Evolutionary conservation across 164 flowering plant genomes (phyloP), one percentile per base, ranked within the genome.

Genomic region (Aristolochia contorta): DNA sequence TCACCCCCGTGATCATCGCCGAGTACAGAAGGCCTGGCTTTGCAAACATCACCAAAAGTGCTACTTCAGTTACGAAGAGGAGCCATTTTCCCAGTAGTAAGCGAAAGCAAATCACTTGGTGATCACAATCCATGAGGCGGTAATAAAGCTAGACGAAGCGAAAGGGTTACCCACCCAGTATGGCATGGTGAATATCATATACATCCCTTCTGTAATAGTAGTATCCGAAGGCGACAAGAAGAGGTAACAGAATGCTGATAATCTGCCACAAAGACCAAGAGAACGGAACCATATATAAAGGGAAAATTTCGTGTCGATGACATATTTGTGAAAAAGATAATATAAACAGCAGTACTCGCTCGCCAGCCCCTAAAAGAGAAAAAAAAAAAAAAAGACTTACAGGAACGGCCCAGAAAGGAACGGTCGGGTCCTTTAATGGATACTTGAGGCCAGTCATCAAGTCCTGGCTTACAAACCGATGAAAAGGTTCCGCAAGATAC

Each of bases 371-470:
- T 27, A 57, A 2, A 41, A 18, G n/a, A n/a, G 10, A 25, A n/a
- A n/a, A n/a, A n/a, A n/a, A n/a, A n/a, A n/a, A n/a, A n/a, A n/a
- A n/a, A n/a, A 47, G 14, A 22, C 21, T 50, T 75, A 91, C 97
- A 16, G 93, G 96, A 61, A 91, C 89, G 57, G 97, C 66, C 97
- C 96, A 91, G 0, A 75, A 24, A 19, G 97, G 97, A 22, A 91
- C 84, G 0, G 96, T 87, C 59, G 84, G 83, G 27, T 63, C 71
- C 63, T 91, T 77, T 67, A 84, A 33, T 16, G 97, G 96, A 61
- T 86, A 91, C 56, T 69, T 84, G 43, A 91, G 87, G 65, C 84
- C 93, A 0, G 67, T 16, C 87, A 91, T 84, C 96, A 87, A 87
- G 45, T 69, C 93, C 72, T 70, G 65, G 33, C 93, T 88, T 53